phyloP scores from a whole-genome alignment of 2,329 filamentous ascomycete genomes.

The Pseudonectria foliicola region DNA sequence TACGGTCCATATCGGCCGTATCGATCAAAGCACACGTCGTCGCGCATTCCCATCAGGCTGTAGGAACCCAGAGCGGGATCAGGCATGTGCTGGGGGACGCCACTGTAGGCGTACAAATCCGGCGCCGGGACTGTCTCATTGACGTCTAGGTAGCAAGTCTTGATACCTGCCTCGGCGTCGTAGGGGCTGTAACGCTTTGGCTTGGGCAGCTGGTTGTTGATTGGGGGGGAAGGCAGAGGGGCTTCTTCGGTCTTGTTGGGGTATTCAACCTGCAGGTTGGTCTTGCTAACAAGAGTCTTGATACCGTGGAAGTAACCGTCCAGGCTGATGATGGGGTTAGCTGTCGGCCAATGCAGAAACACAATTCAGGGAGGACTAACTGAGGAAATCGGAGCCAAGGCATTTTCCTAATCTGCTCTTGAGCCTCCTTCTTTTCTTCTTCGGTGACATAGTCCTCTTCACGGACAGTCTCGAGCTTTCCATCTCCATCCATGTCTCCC shows the following conservation, averaged over 20 bases:
- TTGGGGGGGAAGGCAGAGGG: conserved; percentile 27
- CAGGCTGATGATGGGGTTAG: conserved; percentile 47
- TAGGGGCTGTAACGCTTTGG: conserved; percentile 60
- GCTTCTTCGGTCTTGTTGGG: conserved; percentile 39
- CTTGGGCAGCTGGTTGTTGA: conserved; percentile 33
- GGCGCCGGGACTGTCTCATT: conserved; percentile 51
- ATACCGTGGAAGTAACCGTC: conserved; percentile 76
- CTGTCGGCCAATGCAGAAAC: not conserved
- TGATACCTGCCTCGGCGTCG: conserved; percentile 49
- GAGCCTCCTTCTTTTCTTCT: conserved; percentile 22
- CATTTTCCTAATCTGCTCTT: conserved; percentile 26
- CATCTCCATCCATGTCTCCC: conserved; percentile 22
- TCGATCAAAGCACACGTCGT: conserved; percentile 81
- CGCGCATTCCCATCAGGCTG: conserved; percentile 61
- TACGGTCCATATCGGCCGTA: conserved; percentile 81
- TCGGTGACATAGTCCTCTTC: conserved; percentile 22
- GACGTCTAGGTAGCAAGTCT: conserved; percentile 57
- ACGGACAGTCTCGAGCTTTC: conserved; percentile 17
- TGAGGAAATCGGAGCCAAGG: conserved; percentile 35
- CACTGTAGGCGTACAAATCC: conserved; percentile 60
- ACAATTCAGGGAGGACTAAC: conserved; percentile 18
- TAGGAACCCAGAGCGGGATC: conserved; percentile 73
- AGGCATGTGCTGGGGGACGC: conserved; percentile 69
- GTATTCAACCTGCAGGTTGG: conserved; percentile 66
- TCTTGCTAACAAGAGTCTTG: conserved; percentile 56